Base-by-base conservation (phyloP, 768 basidiomycete genomes). In the Podaxis sp. region DNA sequence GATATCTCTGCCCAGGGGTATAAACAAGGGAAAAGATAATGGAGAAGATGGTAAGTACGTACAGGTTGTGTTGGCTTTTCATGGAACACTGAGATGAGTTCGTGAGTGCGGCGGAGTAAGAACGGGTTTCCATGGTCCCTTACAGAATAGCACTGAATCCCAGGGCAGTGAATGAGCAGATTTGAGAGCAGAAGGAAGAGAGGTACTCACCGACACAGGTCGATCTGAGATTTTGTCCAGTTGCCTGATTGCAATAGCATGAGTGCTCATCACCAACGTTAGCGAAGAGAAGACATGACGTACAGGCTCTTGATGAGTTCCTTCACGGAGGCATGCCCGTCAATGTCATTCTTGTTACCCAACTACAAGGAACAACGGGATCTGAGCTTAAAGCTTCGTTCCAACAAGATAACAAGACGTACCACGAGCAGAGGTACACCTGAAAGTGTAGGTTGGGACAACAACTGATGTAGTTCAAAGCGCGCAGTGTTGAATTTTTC, bases 11-110 rank as follows among this genome's bases (percentile, higher is more conserved):
- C 12, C 59, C 29, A 49, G 33, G 22, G 40, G 47, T 53, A 43
- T 62, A 59, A 17, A 33, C 55, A 55, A 49, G 47, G 29, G 2
- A 40, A 29, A 52, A 50, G 40, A 11, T n/a, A 5, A n/a, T 22
- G 24, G 17, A 38, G 40, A 19, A 49, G 57, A 5, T 15, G 51
- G 19, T 36, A 27, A 27, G 27, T 37, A 72, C 90, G 59, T 67
- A 91, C 89, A 97, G 77, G 71, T 97, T 97, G 73, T 97, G 94
- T 73, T 93, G 91, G 69, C 88, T 95, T 75, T 95, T 96, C 90
- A 96, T 96, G 2, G 94, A 97, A 72, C 94, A 96, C 95, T 97
- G 67, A 0, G 53, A 51, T 24, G 38, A 63, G 62, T 55, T 27
- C 54, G 52, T 37, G 49, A 57, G 24, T 46, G 43, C 25, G 40